phyloP scores from a whole-genome alignment of 2,329 filamentous ascomycete genomes.

The Sporothrix inflata region DNA sequence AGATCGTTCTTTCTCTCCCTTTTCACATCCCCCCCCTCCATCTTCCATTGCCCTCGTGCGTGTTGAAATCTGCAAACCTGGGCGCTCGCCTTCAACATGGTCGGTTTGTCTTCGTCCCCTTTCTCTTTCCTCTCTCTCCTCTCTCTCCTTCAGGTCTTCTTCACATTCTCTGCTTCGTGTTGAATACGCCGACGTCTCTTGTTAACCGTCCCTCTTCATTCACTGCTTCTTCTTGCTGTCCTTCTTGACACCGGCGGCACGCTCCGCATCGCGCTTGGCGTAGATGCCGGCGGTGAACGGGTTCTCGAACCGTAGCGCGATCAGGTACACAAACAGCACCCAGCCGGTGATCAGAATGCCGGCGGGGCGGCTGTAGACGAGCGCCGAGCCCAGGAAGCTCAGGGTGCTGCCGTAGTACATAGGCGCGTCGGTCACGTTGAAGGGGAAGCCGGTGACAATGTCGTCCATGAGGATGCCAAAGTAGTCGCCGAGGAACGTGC shows the following conservation, averaged over 20 bases:
- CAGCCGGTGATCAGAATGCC: conserved; percentile 75
- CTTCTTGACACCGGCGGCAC: conserved; percentile 46
- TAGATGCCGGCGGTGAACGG: conserved; percentile 95
- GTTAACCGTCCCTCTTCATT: conserved; percentile 32
- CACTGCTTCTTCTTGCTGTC: conserved; percentile 58
- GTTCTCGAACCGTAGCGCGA: conserved; percentile 86
- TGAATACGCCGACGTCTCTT: conserved; percentile 22
- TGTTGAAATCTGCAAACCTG: conserved; percentile 31
- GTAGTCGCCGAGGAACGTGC: conserved; percentile 97
- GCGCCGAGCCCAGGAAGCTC: conserved; percentile 85
- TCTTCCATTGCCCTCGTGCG: conserved; percentile 23
- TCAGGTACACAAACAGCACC: conserved; percentile 76
- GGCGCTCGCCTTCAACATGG: conserved; percentile 23
- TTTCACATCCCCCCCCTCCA: background rate
- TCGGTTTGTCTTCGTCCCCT: background rate
- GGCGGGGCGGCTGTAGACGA: conserved; percentile 85
- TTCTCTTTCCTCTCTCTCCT: background rate
- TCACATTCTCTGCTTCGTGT: conserved; percentile 18
- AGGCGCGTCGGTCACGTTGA: conserved; percentile 85
- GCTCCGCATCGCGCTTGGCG: conserved; percentile 73
- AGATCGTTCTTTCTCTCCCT: background rate
- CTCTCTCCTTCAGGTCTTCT: background rate
- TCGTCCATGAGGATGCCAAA: conserved; percentile 97
- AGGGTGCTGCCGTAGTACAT: conserved; percentile 97
- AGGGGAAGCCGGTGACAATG: conserved; percentile 93